Evolutionary conservation across 352 stramenopile genomes (phyloP), one percentile per base, ranked within the genome.

Genomic region (Globisporangium paddicum): DNA sequence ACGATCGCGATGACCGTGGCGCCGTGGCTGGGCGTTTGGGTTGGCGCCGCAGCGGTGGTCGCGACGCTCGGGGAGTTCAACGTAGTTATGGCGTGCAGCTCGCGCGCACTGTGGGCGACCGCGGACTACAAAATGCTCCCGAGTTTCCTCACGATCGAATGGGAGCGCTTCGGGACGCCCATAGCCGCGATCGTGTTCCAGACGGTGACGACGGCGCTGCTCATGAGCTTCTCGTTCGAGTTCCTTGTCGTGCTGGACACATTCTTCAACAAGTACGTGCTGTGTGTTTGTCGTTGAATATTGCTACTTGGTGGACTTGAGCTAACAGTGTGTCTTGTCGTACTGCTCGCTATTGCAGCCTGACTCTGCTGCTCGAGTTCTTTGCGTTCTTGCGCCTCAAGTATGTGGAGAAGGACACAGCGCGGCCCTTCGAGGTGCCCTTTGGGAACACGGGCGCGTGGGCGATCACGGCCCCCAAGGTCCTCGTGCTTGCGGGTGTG

Each of bases 51-150:
- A 18, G 85, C 85, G 21, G 76, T 91, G 13, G 65, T 95, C n/a
- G 80, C 82, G 9, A 91, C 82, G 9, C 67, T 95, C 18, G 85
- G 82, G 35, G 85, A 95, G 62, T 95, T 95, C 64, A 93, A 91
- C 53, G 85, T 92, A 32, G 82, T 95, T 34, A 93, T 95, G 85
- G 79, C 81, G 11, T 92, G 82, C 63, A 90, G 77, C 60, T 91
- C 80, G 14, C 82, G 85, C 16, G 85, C 85, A 13, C 53, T 95
- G 58, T 92, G 84, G 85, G 79, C 80, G 10, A 90, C 82, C 14
- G 82, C 82, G 1, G 80, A 91, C 68, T 93, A 91, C 72, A 88
- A 87, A 60, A 93, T 93, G 82, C 65, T 95, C n/a, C 85, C 85
- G 3, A 65, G 70, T 9, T 77, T 69, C 28, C 63, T 94, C 21